Conservation (phyloP, 345 rosid species). For the Litchi chinensis region DNA sequence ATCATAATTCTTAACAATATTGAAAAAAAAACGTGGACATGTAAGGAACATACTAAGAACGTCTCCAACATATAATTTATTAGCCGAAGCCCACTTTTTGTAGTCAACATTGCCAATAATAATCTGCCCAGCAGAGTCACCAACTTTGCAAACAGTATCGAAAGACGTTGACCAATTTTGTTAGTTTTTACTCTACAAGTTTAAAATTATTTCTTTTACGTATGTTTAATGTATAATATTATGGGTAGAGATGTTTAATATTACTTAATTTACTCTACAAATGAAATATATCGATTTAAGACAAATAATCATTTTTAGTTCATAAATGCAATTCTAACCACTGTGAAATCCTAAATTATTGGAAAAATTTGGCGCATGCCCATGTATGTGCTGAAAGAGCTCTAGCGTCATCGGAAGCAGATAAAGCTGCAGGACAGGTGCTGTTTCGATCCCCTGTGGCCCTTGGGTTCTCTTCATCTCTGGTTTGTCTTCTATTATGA, state of each 20-base stretch:
- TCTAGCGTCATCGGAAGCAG: constrained; percentile 80
- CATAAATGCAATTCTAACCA: no score
- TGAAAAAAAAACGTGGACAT: neutral
- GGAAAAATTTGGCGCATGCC: constrained; percentile 86
- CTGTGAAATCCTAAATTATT: no score
- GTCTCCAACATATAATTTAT: constrained; percentile 3
- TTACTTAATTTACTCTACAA: no score
- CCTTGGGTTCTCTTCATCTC: constrained; percentile 6
- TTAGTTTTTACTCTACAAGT: no score
- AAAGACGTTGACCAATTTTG: neutral
- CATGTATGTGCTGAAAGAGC: constrained; percentile 95
- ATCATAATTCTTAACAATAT: no score
- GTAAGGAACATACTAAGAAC: neutral
- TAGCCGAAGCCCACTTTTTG: neutral
- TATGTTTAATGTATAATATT: no score
- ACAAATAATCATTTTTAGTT: no score
- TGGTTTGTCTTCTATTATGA: neutral
- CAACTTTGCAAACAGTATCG: constrained; percentile 7
- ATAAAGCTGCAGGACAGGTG: constrained; percentile 93
- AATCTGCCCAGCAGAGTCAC: neutral
- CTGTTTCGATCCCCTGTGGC: constrained; percentile 15
- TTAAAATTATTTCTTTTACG: no score
- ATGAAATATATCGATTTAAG: no score
- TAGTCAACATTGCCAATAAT: neutral
- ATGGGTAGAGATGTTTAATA: no score